Evolutionary conservation across 1,284 basidiomycete genomes (phyloP).

Genomic region (Tilletia indica): DNA sequence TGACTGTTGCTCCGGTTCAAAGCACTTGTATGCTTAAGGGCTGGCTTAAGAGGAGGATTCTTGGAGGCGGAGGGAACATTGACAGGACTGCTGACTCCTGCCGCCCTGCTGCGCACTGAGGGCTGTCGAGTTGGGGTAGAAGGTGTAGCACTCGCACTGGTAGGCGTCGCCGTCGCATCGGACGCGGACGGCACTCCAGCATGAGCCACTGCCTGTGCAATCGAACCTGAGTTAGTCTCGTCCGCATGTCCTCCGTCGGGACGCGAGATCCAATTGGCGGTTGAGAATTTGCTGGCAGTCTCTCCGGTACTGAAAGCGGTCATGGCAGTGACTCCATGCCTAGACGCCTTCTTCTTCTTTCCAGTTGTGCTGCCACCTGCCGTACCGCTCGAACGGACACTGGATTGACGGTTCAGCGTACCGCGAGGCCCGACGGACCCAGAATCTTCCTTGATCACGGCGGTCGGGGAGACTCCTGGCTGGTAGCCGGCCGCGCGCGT

Average conservation of each 20-base stretch:
- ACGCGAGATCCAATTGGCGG: constrained; percentile 25
- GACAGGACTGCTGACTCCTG: background rate
- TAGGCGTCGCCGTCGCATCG: constrained; percentile 19
- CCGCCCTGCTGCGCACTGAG: constrained; percentile 12
- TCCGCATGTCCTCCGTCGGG: background rate
- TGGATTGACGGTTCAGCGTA: constrained; percentile 1
- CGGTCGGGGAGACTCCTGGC: background rate
- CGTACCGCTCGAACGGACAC: constrained; percentile 1
- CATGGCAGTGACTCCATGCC: constrained; percentile 28
- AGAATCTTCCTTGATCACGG: background rate
- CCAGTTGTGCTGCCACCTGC: constrained; percentile 5
- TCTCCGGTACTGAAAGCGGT: constrained; percentile 30
- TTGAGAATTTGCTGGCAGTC: constrained; percentile 25
- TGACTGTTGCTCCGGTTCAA: constrained; percentile 13
- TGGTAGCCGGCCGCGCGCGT: constrained; percentile 32
- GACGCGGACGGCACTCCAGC: constrained; percentile 34
- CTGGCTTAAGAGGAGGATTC: constrained; percentile 45
- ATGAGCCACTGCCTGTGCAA: constrained; percentile 42
- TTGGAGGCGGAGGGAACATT: constrained; percentile 25
- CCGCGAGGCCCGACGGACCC: background rate
- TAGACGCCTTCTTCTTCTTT: constrained; percentile 42
- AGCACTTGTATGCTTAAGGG: constrained; percentile 33
- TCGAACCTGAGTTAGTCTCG: constrained; percentile 27
- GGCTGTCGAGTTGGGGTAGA: constrained; percentile 11
- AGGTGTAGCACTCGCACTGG: background rate